These are phyloP conservation scores for Diaporthe sp. DNA, from an alignment of 2,329 filamentous ascomycete genomes.

Conservation along the genomic window DNA sequence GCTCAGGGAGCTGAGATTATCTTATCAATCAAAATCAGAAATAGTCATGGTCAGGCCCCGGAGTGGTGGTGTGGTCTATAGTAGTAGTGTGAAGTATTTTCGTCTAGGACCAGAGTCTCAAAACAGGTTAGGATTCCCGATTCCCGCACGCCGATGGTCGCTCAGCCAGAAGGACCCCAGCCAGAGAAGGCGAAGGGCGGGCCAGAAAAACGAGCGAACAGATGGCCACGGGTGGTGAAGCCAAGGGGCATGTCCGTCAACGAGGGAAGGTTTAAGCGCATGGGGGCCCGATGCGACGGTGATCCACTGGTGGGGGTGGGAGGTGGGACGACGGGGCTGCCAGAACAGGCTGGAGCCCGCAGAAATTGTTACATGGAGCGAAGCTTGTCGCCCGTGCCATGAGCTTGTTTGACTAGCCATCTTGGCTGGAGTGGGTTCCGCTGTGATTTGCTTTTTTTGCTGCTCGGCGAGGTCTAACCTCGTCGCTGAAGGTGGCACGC, in stretches of 20 bases:
- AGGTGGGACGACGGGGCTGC: background rate
- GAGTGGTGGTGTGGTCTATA: background rate
- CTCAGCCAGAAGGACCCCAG: background rate
- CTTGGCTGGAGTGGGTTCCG: background rate
- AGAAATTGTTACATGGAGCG: background rate
- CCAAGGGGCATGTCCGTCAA: background rate
- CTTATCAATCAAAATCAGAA: constrained; percentile 36
- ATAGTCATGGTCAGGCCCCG: background rate
- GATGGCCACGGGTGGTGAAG: background rate
- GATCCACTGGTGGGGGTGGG: background rate
- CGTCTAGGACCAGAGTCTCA: background rate
- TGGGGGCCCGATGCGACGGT: constrained; percentile 15
- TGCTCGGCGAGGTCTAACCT: background rate
- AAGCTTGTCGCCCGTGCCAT: constrained; percentile 27
- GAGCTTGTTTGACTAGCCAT: constrained; percentile 28
- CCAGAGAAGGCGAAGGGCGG: background rate
- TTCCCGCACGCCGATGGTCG: background rate
- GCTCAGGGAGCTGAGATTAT: constrained; percentile 24
- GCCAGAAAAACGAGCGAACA: constrained; percentile 3
- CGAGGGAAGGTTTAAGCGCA: constrained; percentile 28
- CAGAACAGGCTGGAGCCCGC: constrained; percentile 17
- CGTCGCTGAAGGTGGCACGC: background rate
- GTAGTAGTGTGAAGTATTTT: background rate
- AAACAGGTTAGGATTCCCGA: background rate
- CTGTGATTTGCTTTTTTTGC: background rate